Evolutionary conservation across 257 asterid genomes (phyloP), one percentile per base, ranked within the genome.

Genomic region (Solanum dulcamara): DNA sequence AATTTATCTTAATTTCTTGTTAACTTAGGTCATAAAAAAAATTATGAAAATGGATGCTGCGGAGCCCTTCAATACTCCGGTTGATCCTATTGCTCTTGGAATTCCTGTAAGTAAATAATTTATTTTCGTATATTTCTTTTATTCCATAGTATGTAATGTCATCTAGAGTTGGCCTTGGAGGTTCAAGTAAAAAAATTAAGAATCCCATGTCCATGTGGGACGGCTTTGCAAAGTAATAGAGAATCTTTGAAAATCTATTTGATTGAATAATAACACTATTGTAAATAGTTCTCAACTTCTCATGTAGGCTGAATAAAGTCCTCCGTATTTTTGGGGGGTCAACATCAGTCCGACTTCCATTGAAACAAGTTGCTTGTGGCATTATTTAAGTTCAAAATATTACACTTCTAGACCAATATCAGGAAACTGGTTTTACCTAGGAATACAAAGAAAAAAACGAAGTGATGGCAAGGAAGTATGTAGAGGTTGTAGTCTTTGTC

Each of bases 41-140:
- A 88, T 94, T 50, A 97, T 96, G 99, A 92, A 96, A 91, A 94
- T 94, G 97, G 98, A 96, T 81, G 99, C 98, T 71, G 98, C 99
- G 62, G 96, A 88, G 85, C 98, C 98, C 84, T 96, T 96, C 88
- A 96, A 95, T 90, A 86, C 75, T 83, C 99, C 99, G 8, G 98
- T 96, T 70, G 88, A 96, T 89, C 99, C 99, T 85, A 85, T 93
- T 87, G 94, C 98, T 86, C 97, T 94, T 84, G 98, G 98, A 48
- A 90, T 93, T 92, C 97, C 97, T 38, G 95, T 92, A 85, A 91
- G 93, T 81, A 66, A 28, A 48, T 80, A 7, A 72, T 22, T 85
- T 38, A 20, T 71, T 81, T 79, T 30, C 62, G 48, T 71, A n/a
- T 10, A 17, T 79, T 15, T 79, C 83, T 79, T 79, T 79, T 40